Percentiles rank a stretch among this genome's conserved stretches.
These are phyloP conservation scores for Salix dunnii DNA, from an alignment of 345 rosid species.

Conservation along the genomic window DNA sequence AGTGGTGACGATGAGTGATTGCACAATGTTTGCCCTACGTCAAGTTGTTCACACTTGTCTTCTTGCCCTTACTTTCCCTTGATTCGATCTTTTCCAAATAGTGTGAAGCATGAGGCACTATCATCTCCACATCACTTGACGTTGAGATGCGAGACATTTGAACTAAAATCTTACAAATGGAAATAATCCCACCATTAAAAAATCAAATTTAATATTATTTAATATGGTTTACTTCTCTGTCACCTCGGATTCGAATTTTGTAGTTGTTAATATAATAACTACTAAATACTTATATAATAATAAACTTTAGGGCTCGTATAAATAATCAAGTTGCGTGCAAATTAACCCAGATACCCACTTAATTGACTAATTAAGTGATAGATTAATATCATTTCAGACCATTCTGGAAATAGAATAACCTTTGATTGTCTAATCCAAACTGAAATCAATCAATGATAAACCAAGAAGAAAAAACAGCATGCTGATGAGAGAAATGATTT, in stretches of 20 bases:
- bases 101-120: not conserved
- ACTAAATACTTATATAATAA: too few relatives aligned
- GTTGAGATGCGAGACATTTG: not conserved
- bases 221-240: too few relatives aligned
- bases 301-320: fast-evolving
- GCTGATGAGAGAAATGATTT: not conserved
- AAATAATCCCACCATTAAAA: too few relatives aligned
- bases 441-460: too few relatives aligned
- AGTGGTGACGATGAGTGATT: not conserved
- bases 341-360: not conserved
- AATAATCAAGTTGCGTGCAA: too few relatives aligned
- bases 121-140: not conserved
- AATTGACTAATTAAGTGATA: not conserved
- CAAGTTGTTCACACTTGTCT: not conserved
- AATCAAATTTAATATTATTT: too few relatives aligned
- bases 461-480: not conserved
- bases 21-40: not conserved
- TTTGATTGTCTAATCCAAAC: not conserved
- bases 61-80: not conserved
- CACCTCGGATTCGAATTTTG: too few relatives aligned
- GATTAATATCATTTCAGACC: not conserved
- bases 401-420: not conserved
- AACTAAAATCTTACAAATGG: not conserved
- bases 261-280: too few relatives aligned
- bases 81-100: not conserved